Conservation (phyloP, 805 yeast genomes). For the Ogataea parapolymorpha region DNA sequence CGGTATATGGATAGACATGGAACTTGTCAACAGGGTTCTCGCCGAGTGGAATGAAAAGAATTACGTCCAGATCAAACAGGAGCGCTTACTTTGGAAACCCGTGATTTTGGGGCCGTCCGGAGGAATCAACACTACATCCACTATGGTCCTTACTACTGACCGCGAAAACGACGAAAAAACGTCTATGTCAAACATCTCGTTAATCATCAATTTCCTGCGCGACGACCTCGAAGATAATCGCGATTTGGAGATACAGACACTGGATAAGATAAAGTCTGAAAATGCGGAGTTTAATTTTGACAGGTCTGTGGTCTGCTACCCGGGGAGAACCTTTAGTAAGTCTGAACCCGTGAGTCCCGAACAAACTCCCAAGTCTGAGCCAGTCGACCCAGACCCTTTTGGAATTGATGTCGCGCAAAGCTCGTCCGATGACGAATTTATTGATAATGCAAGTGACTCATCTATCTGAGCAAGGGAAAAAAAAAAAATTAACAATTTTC, state of each 20-base stretch:
- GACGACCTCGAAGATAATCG: constrained; percentile 68
- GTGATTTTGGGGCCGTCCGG: constrained; percentile 83
- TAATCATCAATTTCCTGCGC: constrained; percentile 55
- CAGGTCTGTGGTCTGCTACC: constrained; percentile 22
- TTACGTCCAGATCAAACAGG: constrained; percentile 49
- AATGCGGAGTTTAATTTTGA: constrained; percentile 23
- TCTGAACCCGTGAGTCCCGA: too few species aligned
- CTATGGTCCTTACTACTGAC: constrained; percentile 33
- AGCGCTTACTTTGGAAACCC: constrained; percentile 72
- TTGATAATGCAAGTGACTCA: constrained; percentile 4
- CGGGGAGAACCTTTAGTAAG: constrained; percentile 15
- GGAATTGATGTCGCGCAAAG: constrained; percentile 9
- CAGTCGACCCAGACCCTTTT: constrained; percentile 5
- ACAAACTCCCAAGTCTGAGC: too few species aligned
- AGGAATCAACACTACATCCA: constrained; percentile 67
- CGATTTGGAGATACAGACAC: constrained; percentile 54
- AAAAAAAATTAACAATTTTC: not conserved
- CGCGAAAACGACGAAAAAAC: constrained; percentile 25
- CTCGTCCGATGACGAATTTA: constrained; percentile 5
- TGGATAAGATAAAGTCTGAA: constrained; percentile 37
- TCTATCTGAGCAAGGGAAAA: not conserved
- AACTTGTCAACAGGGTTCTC: constrained; percentile 40
- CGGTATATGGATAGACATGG: constrained; percentile 50
- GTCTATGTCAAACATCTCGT: constrained; percentile 48
- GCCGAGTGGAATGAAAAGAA: constrained; percentile 51